Conservation (phyloP, 192 early-diverging fungal genomes). For the Dispira parvispora region DNA sequence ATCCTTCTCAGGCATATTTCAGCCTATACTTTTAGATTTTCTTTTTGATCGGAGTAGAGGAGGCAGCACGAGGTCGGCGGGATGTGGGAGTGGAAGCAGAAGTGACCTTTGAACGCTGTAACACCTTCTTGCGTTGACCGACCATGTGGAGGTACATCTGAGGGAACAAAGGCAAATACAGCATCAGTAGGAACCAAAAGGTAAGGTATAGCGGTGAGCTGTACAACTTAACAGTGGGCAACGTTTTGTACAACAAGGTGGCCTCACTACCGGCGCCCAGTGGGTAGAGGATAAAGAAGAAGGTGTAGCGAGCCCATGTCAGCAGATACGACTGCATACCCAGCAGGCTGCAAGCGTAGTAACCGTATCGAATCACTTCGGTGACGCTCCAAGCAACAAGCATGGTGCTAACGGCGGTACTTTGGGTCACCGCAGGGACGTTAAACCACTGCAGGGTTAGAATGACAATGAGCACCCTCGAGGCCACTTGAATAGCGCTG, state of each 20-base stretch:
- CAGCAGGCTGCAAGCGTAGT: constrained; percentile 62
- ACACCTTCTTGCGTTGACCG: constrained; percentile 61
- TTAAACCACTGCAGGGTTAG: constrained; percentile 53
- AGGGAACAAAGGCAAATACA: constrained; percentile 60
- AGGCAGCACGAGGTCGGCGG: too few species aligned
- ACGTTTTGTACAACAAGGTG: constrained; percentile 50
- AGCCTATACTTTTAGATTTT: constrained; percentile 9
- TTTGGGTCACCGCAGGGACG: constrained; percentile 43
- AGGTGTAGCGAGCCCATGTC: constrained; percentile 73
- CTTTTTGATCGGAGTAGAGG: constrained; percentile 4
- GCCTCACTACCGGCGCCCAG: constrained; percentile 73
- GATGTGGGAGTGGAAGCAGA: neutral
- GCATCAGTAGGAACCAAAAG: constrained; percentile 33
- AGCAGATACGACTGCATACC: constrained; percentile 35
- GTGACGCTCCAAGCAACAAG: constrained; percentile 81
- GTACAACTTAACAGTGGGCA: constrained; percentile 40
- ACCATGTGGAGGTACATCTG: constrained; percentile 89
- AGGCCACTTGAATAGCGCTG: constrained; percentile 72
- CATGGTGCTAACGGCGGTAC: constrained; percentile 64
- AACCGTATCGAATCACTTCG: constrained; percentile 83
- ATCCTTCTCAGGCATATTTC: too few species aligned
- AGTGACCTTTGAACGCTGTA: constrained; percentile 25
- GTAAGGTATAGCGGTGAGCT: constrained; percentile 37
- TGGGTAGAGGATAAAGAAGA: constrained; percentile 90
- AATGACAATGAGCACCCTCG: constrained; percentile 75